Evolutionary conservation across 257 asterid species (phyloP), one percentile per base, ranked within the genome.

Genomic region (Ilex aquifolium): DNA sequence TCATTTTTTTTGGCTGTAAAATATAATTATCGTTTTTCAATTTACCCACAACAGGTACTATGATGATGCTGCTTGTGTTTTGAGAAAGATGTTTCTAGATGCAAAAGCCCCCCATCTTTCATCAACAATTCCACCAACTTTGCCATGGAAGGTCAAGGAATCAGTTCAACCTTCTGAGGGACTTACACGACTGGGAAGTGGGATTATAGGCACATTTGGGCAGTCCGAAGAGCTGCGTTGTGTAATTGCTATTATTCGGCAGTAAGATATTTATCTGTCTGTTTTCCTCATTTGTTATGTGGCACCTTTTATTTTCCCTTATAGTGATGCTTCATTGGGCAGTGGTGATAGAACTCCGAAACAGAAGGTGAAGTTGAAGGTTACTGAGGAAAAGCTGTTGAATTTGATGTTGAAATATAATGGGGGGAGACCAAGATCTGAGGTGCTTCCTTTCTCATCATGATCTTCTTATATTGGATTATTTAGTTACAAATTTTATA

Each of bases 271-370:
- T 17, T 73, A 57, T 55, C 55, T 48, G 14, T 40, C 63, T 59
- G 4, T 12, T 16, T 49, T 64, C 62, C 32, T 14, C 8, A 48
- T 42, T 55, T 54, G 46, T 48, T 48, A n/a, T 21, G 6, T 65
- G 39, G 46, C 31, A 11, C 30, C 57, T 42, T 52, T 32, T 63
- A 44, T 58, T 51, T 62, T 60, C 58, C 72, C 65, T 68, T 62
- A 52, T 53, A 72, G 53, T 72, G 52, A 42, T 55, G 58, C 59
- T 63, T 66, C 62, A 17, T 71, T 77, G 64, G 39, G 60, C 94
- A 93, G 99, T 76, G 99, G 99, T 59, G 99, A 93, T 72, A 85
- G 99, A 82, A 93, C 97, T 78, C 97, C 99, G 31, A 92, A 92
- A 74, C 99, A 92, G 82, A 92, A 92, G 70, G 99, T 92, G 86